Evolutionary conservation across 2,329 filamentous ascomycete species (phyloP).

Genomic region (Hymenoscyphus albidus): DNA sequence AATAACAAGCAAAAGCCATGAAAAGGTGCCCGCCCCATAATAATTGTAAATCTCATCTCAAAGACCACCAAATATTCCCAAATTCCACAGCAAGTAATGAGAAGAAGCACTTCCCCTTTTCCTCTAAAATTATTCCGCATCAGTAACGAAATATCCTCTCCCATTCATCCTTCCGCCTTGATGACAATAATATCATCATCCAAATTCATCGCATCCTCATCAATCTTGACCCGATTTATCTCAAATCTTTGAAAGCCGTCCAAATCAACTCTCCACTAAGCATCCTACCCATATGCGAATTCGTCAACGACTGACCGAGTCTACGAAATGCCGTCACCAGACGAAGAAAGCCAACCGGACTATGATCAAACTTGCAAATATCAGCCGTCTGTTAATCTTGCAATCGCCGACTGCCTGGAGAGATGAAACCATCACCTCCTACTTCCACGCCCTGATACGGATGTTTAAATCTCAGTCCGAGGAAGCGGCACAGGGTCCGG

Average conservation of each 20-base stretch:
- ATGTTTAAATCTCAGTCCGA: constrained; percentile 43
- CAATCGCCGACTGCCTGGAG: neutral
- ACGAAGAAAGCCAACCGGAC: constrained; percentile 2
- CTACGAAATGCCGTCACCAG: neutral
- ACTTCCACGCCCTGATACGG: constrained; percentile 16
- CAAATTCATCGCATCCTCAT: neutral
- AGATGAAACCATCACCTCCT: constrained; percentile 10
- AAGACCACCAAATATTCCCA: too few species aligned
- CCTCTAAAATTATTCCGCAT: too few species aligned
- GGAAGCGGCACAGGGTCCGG: constrained; percentile 43
- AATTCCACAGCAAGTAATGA: too few species aligned
- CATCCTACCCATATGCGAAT: constrained; percentile 8
- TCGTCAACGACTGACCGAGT: constrained; percentile 4
- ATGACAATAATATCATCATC: neutral
- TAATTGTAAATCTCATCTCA: too few species aligned
- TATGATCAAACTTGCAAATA: neutral
- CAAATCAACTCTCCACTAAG: constrained; percentile 7
- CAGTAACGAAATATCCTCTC: too few species aligned
- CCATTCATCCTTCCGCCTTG: too few species aligned
- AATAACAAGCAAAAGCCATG: too few species aligned
- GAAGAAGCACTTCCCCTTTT: too few species aligned
- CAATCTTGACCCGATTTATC: too few species aligned
- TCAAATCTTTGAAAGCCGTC: too few species aligned
- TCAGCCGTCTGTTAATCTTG: neutral
- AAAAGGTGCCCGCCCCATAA: too few species aligned